Base-by-base conservation (phyloP, 306 rosid species). In the Betula pendula region DNA sequence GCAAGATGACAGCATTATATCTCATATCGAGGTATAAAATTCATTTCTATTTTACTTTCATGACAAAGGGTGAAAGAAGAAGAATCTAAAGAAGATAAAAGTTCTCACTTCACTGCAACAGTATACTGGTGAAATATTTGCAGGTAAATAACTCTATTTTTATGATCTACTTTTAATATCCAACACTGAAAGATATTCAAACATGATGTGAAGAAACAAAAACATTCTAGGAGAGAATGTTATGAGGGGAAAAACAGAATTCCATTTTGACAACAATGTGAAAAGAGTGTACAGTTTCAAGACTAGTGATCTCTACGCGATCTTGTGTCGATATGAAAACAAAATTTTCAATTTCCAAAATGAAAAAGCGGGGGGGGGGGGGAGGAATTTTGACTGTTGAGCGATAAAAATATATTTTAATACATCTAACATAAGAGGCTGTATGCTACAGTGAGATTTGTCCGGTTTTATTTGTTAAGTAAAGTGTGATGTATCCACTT, bases 401-500 rank as follows among this genome's bases (percentile, higher is more conserved):
- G 49, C 13, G 17, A 71, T 81, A 75, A 19, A 19, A 29, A 7
- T 73, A 77, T 71, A 40, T n/a, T n/a, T n/a, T n/a, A n/a, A 53
- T 12, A 43, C 8, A 29, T 35, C 40, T 3, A n/a, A 52, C 58
- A n/a, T 6, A 5, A n/a, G 59, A 52, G 59, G 8, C 20, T 3
- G 11, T 52, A 9, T 17, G 58, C 42, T 38, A 38, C 42, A 38
- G 42, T 38, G 7, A 38, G 42, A 38, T 19, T 3, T 1, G 17
- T 52, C 3, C 24, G 20, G 12, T 52, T 19, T 52, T 52, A 3
- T 52, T n/a, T 6, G 5, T 15, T 49, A 19, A 78, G 82, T 80
- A 75, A 79, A 81, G 80, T 79, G 70, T 6, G 85, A 81, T 69
- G 77, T 27, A 70, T 81, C 85, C 85, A 82, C 87, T 45, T 20